phyloP scores from a whole-genome alignment of 306 rosid species.

The Dryas octopetala region DNA sequence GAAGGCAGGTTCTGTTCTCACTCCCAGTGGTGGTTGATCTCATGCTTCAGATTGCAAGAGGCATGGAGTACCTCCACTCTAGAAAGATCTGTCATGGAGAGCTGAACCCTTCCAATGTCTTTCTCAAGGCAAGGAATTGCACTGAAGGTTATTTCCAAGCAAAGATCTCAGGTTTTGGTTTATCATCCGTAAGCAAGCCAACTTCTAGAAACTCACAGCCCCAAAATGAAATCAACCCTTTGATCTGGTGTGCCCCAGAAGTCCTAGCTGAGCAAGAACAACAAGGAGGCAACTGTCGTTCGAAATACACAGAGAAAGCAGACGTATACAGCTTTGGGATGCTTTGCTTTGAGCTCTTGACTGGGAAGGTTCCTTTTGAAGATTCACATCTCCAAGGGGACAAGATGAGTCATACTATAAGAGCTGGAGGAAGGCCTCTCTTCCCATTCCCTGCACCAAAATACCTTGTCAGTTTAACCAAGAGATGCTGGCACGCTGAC shows the following conservation, averaged over 20 bases:
- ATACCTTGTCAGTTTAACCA: slow-evolving; percentile 72
- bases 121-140: slow-evolving; percentile 57
- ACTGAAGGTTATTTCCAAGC: slow-evolving; percentile 75
- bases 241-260: slow-evolving; percentile 88
- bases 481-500: slow-evolving; percentile 83
- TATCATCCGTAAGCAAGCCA: slow-evolving; percentile 32
- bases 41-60: slow-evolving; percentile 95
- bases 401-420: slow-evolving; percentile 55
- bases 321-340: slow-evolving; percentile 90
- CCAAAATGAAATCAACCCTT: slow-evolving; percentile 39
- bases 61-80: slow-evolving; percentile 80
- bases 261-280: slow-evolving; percentile 64
- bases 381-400: slow-evolving; percentile 78
- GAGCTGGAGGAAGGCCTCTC: slow-evolving; percentile 90
- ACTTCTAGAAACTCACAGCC: slow-evolving; percentile 33
- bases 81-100: slow-evolving; percentile 71
- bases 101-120: slow-evolving; percentile 61
- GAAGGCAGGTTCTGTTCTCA: slow-evolving; percentile 71
- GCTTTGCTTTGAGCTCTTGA: slow-evolving; percentile 82
- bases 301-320: slow-evolving; percentile 69
- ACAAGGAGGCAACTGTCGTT: slow-evolving; percentile 17
- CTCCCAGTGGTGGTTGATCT: slow-evolving; percentile 74
- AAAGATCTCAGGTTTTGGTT: slow-evolving; percentile 73
- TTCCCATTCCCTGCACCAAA: slow-evolving; percentile 82
- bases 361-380: slow-evolving; percentile 88